A percentile compares a stretch with the other conserved stretches of the same genome.
phyloP scores from a whole-genome alignment of 148 eudicot genomes.

The Vaccinium myrtillus region DNA sequence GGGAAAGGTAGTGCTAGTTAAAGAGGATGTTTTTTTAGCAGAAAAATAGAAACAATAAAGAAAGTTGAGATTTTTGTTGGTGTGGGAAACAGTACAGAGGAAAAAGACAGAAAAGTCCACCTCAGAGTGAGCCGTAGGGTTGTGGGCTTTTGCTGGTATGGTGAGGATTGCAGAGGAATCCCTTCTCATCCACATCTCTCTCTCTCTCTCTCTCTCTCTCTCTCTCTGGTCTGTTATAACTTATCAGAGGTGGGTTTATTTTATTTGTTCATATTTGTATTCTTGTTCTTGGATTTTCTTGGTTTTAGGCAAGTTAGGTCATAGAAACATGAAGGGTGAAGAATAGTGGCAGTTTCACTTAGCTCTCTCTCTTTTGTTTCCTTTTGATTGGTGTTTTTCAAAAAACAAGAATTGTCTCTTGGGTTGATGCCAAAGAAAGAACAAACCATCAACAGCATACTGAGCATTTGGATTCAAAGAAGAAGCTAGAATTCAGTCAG shows the following conservation, averaged over 20 bases:
- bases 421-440: conserved; percentile 67
- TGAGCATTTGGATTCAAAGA: conserved; percentile 31
- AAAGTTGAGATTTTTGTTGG: conserved; percentile 23
- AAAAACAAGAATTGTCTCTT: conserved; percentile 60
- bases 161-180: conserved; percentile 16
- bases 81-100: conserved; percentile 28
- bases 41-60: conserved; percentile 15
- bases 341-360: conserved; percentile 32
- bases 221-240: conserved; percentile 19
- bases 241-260: conserved; percentile 9
- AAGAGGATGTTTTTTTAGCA: conserved; percentile 21
- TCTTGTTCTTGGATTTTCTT: conserved; percentile 40
- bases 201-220: conserved; percentile 33
- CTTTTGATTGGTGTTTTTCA: not conserved
- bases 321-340: conserved; percentile 27
- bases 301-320: conserved; percentile 31
- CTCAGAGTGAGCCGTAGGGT: conserved; percentile 42
- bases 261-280: conserved; percentile 34
- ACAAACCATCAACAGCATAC: conserved; percentile 39
- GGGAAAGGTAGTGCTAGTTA: conserved; percentile 39
- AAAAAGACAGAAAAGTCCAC: conserved; percentile 48
- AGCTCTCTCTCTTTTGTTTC: not conserved
- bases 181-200: conserved; percentile 37
- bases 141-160: conserved; percentile 16
- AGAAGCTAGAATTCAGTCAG: conserved; percentile 16